Evolutionary conservation across 2,329 filamentous ascomycete species (phyloP).

Genomic region (Penicillium sp.): DNA sequence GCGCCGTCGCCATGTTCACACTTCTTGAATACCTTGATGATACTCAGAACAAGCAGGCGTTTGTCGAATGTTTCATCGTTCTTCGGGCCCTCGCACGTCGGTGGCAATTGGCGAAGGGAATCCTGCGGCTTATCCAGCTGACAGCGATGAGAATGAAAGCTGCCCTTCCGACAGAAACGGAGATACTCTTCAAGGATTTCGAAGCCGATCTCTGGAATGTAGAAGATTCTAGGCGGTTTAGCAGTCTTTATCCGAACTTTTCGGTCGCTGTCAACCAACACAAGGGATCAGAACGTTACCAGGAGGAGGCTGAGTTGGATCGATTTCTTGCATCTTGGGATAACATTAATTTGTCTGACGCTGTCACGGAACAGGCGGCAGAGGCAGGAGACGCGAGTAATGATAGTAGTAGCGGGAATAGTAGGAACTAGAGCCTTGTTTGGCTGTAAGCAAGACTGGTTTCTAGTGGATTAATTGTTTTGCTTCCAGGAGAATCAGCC

Average conservation of each 20-base stretch:
- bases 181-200: conserved; percentile 25
- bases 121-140: conserved; percentile 23
- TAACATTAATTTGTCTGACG: too few species aligned
- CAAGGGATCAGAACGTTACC: too few species aligned
- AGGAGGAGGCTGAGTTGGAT: too few species aligned
- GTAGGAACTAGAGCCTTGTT: too few species aligned
- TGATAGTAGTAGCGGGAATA: too few species aligned
- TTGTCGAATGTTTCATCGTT: conserved; percentile 25
- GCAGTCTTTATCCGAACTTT: conserved; percentile 22
- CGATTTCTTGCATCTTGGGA: too few species aligned
- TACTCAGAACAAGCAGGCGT: conserved; percentile 22
- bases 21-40: conserved; percentile 27
- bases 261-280: background rate
- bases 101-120: conserved; percentile 20
- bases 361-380: too few species aligned
- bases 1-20: conserved; percentile 29
- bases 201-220: conserved; percentile 15
- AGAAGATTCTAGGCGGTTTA: conserved; percentile 14
- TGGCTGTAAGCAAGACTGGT: too few species aligned
- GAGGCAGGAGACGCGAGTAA: too few species aligned
- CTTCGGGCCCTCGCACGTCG: conserved; percentile 25
- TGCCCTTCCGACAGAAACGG: conserved; percentile 22
- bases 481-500: too few species aligned
- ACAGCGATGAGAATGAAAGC: conserved; percentile 20
- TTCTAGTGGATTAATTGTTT: too few species aligned